Conservation (phyloP, 2,329 filamentous ascomycete genomes). For the Talaromyces atroroseus region DNA sequence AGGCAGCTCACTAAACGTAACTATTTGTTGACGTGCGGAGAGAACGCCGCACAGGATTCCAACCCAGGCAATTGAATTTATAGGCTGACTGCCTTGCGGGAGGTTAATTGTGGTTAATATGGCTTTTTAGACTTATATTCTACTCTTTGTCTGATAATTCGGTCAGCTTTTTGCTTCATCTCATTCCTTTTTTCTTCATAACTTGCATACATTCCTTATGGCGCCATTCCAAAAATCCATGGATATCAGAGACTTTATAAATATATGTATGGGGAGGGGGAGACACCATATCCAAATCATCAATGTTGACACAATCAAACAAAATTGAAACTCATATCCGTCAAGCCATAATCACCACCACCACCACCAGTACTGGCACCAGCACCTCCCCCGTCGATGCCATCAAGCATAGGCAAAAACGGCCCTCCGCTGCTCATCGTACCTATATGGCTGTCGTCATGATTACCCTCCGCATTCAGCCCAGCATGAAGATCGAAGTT, state of each 20-base stretch:
- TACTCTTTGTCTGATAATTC: neutral
- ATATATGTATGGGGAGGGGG: neutral
- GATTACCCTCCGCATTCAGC: conserved; percentile 3
- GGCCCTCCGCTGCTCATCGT: neutral
- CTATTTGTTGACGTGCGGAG: neutral
- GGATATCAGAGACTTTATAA: neutral
- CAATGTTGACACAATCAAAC: conserved; percentile 4
- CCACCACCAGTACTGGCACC: neutral
- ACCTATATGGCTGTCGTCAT: neutral
- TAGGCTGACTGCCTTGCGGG: too few relatives aligned
- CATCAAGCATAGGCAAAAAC: conserved; percentile 14
- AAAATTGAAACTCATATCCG: conserved; percentile 14
- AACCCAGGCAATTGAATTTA: too few relatives aligned
- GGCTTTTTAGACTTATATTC: neutral
- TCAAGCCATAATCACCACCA: conserved; percentile 11
- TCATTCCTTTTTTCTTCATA: neutral
- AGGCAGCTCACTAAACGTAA: neutral
- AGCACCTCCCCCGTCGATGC: neutral
- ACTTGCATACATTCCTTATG: neutral
- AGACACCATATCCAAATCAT: neutral
- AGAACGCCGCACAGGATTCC: too few relatives aligned
- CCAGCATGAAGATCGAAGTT: conserved; percentile 5
- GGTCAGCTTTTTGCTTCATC: neutral
- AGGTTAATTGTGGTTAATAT: neutral
- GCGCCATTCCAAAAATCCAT: neutral